phyloP scores from a whole-genome alignment of 1,139 yeast species.

The Kurtzmaniella natalensis region DNA sequence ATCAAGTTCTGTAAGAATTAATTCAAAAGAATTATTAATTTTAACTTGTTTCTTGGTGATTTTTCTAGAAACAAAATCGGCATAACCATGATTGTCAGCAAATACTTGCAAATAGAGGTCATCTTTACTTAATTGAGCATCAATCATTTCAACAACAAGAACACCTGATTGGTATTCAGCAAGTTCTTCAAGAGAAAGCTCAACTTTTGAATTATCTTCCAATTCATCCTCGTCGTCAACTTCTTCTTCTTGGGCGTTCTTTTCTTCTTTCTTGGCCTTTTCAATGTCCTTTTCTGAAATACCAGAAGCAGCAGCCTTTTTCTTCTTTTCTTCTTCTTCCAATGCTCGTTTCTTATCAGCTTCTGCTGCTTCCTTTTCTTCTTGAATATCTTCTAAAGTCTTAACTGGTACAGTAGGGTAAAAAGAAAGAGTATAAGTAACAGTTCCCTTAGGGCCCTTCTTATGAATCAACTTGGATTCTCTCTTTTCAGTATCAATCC shows the following conservation, averaged over 20 bases:
- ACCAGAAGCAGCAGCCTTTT: conserved; percentile 15
- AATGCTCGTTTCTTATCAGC: conserved; percentile 20
- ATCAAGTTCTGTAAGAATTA: conserved; percentile 67
- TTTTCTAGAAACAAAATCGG: conserved; percentile 53
- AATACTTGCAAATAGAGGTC: conserved; percentile 65
- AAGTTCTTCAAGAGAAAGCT: conserved; percentile 61
- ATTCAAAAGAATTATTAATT: conserved; percentile 67
- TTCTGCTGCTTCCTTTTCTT: conserved; percentile 40
- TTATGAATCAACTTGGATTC: conserved; percentile 60
- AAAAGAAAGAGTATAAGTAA: conserved; percentile 71
- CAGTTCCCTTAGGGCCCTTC: conserved; percentile 77
- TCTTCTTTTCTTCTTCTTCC: conserved; percentile 20
- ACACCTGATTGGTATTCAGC: conserved; percentile 69
- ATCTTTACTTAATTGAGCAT: conserved; percentile 50
- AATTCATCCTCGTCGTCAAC: conserved; percentile 36
- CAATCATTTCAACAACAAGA: conserved; percentile 59
- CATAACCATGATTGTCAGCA: conserved; percentile 69
- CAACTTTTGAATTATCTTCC: conserved; percentile 36
- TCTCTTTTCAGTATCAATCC: conserved; percentile 52
- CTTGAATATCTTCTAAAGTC: conserved; percentile 68
- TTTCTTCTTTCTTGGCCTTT: conserved; percentile 24
- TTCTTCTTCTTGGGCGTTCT: conserved; percentile 18
- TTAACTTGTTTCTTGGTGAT: conserved; percentile 33
- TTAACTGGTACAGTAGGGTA: conserved; percentile 77
- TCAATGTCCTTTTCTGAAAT: conserved; percentile 7